These are phyloP conservation scores for Mrakiaceae sp. DNA, from an alignment of 1,284 basidiomycete genomes.

Conservation along the genomic window DNA sequence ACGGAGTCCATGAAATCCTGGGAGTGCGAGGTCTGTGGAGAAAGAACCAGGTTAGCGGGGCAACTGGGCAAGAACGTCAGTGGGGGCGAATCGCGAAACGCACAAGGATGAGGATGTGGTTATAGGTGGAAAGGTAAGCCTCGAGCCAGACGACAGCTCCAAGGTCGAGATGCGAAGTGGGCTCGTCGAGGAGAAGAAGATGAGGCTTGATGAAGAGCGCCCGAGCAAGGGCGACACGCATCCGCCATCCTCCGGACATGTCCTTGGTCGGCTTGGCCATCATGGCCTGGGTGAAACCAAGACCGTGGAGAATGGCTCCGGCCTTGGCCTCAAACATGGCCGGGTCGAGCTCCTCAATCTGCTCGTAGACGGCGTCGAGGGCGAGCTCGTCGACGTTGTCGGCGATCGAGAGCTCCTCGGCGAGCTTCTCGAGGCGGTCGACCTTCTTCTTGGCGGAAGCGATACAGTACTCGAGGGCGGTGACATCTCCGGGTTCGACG, in stretches of 20 bases:
- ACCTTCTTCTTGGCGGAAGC: constrained; percentile 88
- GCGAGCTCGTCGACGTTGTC: constrained; percentile 82
- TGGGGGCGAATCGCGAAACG: background rate
- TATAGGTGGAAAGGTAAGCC: constrained; percentile 94
- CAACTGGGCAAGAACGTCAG: background rate
- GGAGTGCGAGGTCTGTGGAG: constrained; percentile 65
- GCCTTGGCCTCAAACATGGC: constrained; percentile 92
- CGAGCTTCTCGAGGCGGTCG: constrained; percentile 84
- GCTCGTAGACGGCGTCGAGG: constrained; percentile 83
- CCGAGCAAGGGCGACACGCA: constrained; percentile 93
- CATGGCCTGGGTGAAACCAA: constrained; percentile 84
- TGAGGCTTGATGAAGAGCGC: constrained; percentile 96
- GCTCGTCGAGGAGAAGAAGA: constrained; percentile 78
- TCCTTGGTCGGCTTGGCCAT: constrained; percentile 96
- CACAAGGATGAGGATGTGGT: constrained; percentile 74
- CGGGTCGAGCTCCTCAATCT: constrained; percentile 94
- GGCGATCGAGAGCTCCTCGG: constrained; percentile 83
- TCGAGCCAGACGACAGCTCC: constrained; percentile 99
- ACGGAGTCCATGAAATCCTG: constrained; percentile 98
- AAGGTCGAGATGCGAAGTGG: constrained; percentile 58
- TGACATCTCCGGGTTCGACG: constrained; percentile 90
- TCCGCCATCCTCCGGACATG: constrained; percentile 98
- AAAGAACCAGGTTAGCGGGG: background rate
- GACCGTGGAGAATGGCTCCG: constrained; percentile 88
- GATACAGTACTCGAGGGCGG: constrained; percentile 93